Conservation (phyloP, 2,329 filamentous ascomycete genomes). For the Fusarium nanum region DNA sequence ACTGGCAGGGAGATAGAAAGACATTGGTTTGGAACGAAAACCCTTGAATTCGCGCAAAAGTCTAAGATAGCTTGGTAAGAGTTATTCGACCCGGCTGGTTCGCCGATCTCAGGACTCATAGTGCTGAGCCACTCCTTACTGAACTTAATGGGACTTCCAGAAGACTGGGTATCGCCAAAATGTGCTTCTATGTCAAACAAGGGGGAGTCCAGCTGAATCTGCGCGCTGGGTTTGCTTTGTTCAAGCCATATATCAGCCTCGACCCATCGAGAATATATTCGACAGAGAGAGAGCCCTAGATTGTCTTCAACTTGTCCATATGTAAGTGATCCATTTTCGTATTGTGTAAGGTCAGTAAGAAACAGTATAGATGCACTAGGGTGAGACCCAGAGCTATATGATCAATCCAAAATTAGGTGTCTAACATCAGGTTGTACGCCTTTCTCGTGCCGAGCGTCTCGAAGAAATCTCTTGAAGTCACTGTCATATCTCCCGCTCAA, state of each 20-base stretch:
- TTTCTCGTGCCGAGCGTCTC: fast-evolving
- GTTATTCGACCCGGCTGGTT: too few relatives aligned
- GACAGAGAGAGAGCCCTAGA: too few relatives aligned
- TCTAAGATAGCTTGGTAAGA: too few relatives aligned
- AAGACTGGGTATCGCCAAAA: not conserved
- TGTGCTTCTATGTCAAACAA: not conserved
- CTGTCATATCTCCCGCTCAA: fast-evolving
- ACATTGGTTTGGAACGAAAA: too few relatives aligned
- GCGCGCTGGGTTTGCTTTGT: not conserved
- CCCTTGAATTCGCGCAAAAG: too few relatives aligned
- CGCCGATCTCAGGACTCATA: too few relatives aligned
- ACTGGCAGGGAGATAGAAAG: too few relatives aligned
- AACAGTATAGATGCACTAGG: not conserved
- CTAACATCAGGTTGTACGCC: fast-evolving
- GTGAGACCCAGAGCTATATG: fast-evolving
- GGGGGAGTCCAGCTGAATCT: not conserved
- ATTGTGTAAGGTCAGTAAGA: too few relatives aligned
- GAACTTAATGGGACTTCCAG: fast-evolving
- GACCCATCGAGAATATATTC: not conserved
- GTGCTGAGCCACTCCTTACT: not conserved
- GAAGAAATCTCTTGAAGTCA: not conserved
- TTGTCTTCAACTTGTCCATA: too few relatives aligned
- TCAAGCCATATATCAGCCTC: not conserved
- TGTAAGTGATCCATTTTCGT: too few relatives aligned
- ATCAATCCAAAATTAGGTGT: fast-evolving